Base-by-base conservation (phyloP, 495 filamentous ascomycete genomes). In the Penicillium arizonense region DNA sequence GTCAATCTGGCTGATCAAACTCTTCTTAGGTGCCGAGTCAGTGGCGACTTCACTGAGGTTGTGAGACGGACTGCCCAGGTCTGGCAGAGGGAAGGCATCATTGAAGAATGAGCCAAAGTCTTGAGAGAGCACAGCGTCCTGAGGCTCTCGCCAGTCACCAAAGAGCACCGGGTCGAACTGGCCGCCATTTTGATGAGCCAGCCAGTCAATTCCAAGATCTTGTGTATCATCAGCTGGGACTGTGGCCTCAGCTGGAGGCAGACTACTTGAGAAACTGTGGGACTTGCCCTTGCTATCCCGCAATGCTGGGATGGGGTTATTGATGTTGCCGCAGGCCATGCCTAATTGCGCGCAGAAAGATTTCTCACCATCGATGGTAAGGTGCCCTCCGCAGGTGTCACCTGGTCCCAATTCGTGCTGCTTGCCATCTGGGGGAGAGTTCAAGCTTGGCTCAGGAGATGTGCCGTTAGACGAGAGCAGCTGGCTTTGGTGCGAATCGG, bases 81-180 rank as follows among this genome's bases (percentile, higher is more conserved):
- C 90, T 23, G 83, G 78, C 12, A 85, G 67, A 16, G 90, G 83
- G 68, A 95, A 90, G 2, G 90, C 91, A 44, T 96, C 93, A 61
- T 91, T 87, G 71, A 95, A 94, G 75, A 94, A 95, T 50, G 82
- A 85, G 20, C 79, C 80, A 53, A 83, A 82, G 62, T 91, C 89
- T 54, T 84, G 86, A 33, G 82, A 82, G 5, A 80, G 64, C 8
- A 87, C 75, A 47, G 84, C 88, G 51, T 90, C 89, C 58, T 96
- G 89, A 5, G 88, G 86, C 61, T 99, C 95, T 35, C 94, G 85
- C 71, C 96, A 97, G 57, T 93, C 91, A 45, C 87, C 88, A 68
- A 97, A 99, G 2, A 97, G 79, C 30, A 90, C 82, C 1, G 94
- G 94, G 56, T 97, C 90, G 58, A 97, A 97, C 57, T 90, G 84